Base-by-base conservation (phyloP, 495 filamentous ascomycete genomes). In the Penicillium odoratum region DNA sequence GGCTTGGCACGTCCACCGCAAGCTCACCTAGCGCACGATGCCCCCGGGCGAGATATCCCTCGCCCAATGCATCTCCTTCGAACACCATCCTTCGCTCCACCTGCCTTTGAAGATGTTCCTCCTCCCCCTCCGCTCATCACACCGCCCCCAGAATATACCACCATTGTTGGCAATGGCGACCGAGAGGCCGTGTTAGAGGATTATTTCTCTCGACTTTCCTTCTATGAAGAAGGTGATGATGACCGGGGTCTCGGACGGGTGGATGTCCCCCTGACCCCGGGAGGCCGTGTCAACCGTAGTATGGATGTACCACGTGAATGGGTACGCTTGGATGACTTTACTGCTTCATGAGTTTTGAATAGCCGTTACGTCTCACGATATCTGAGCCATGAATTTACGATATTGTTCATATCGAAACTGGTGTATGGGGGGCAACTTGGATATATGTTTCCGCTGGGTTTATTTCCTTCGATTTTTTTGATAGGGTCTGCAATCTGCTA, bases 31-130 rank as follows among this genome's bases (percentile, higher is more conserved):
- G 75, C 75, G 2, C 59, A 71, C 25, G 73, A 78, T 42, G 69
- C 79, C 10, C 70, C 81, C 36, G 78, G 77, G 2, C 59, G 56
- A 3, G 60, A 59, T 0, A 45, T 58, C 13, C 65, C 67, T 44
- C 74, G 93, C 21, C 94, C 93, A 0, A 96, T 97, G 60, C 94
- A 98, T 71, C 80, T 98, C 5, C 69, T 98, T 18, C 86, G 94
- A n/a, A 78, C 81, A 4, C 95, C 95, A 0, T 94, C 90, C 0
- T 95, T 88, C 69, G 92, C 93, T 49, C 94, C 94, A 1, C 94
- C 94, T 0, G 81, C 93, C 0, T 98, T 98, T 62, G 90, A 96
- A 55, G 90, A 89, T 16, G 88, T 96, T 8, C 81, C 86, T 15
- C 89, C 93, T n/a, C 92, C 93, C 3, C 95, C 90, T 46, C 88